phyloP scores from a whole-genome alignment of 139 green algal genomes.

The Micractinium sp. region DNA sequence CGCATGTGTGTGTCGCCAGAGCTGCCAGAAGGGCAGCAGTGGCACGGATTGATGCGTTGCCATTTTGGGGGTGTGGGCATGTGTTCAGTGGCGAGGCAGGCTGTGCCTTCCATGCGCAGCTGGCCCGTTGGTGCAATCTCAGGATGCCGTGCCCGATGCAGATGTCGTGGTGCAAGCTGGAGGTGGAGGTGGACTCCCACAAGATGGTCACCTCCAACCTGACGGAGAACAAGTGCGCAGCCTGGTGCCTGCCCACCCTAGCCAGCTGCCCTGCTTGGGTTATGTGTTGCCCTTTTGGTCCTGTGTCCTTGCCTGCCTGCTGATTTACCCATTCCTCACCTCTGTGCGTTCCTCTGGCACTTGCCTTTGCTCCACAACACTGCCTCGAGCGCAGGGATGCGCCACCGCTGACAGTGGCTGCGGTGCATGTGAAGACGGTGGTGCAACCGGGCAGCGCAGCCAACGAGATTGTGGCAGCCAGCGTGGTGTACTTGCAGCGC shows the following conservation, averaged over 20 bases:
- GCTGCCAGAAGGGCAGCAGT: too few species aligned
- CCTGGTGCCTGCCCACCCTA: not conserved
- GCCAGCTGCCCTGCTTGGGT: not conserved
- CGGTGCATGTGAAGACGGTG: conserved; percentile 90
- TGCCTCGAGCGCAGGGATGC: conserved; percentile 35
- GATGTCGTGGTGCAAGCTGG: conserved; percentile 94
- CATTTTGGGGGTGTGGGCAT: too few species aligned
- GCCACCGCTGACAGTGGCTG: conserved; percentile 86
- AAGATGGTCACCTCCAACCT: conserved; percentile 64
- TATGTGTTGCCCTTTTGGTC: not conserved
- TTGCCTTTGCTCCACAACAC: not conserved
- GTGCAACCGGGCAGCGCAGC: conserved; percentile 68
- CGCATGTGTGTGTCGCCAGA: not conserved
- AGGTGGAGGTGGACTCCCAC: conserved; percentile 71
- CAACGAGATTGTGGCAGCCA: conserved; percentile 85
- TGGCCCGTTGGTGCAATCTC: not conserved
- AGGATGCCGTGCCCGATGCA: conserved; percentile 31
- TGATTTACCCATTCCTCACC: not conserved
- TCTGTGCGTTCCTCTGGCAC: not conserved
- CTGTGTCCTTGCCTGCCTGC: not conserved
- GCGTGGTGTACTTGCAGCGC: conserved; percentile 72
- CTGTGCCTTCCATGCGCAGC: not conserved
- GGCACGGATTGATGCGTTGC: not conserved
- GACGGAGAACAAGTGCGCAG: conserved; percentile 11
- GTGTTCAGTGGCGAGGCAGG: too few species aligned